Percentiles rank a stretch among this genome's conserved stretches.
Conservation (phyloP, 176 grass and related monocot species). For the Alloteropsis semialata region DNA sequence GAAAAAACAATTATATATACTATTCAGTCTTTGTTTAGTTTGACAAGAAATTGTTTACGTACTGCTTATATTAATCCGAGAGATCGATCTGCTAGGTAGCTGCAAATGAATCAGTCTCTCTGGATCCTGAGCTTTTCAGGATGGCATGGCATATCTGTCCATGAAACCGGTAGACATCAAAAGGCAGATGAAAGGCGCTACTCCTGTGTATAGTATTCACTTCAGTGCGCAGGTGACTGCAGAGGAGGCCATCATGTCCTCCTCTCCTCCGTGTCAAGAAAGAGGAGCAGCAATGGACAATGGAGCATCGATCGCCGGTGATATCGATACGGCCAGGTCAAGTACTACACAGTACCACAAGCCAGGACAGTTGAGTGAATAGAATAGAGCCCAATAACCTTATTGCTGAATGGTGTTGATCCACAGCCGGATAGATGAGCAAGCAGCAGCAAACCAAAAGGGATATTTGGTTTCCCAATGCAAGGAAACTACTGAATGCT, state of each 20-base stretch:
- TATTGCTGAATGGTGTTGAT: neutral
- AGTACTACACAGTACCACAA: neutral
- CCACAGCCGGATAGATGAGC: neutral
- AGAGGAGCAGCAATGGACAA: neutral
- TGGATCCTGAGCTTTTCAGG: neutral
- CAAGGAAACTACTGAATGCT: neutral
- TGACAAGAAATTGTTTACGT: too few relatives aligned
- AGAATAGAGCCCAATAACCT: neutral
- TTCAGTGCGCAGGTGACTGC: slow-evolving; percentile 5
- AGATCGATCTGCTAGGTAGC: too few relatives aligned
- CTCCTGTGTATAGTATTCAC: neutral
- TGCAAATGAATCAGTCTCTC: neutral
- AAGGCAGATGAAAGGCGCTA: neutral
- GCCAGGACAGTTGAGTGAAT: neutral
- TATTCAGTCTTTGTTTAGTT: neutral
- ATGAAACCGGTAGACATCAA: slow-evolving; percentile 1
- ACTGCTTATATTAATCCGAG: too few relatives aligned
- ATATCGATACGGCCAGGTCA: neutral
- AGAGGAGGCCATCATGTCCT: neutral
- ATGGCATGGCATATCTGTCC: neutral
- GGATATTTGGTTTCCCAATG: slow-evolving; percentile 3
- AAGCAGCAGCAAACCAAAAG: neutral
- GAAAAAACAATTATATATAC: neutral
- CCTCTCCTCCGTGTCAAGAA: neutral
- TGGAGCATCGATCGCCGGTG: neutral